Conservation (phyloP, 2,329 filamentous ascomycete genomes). For the Hymenoscyphus infarciens region DNA sequence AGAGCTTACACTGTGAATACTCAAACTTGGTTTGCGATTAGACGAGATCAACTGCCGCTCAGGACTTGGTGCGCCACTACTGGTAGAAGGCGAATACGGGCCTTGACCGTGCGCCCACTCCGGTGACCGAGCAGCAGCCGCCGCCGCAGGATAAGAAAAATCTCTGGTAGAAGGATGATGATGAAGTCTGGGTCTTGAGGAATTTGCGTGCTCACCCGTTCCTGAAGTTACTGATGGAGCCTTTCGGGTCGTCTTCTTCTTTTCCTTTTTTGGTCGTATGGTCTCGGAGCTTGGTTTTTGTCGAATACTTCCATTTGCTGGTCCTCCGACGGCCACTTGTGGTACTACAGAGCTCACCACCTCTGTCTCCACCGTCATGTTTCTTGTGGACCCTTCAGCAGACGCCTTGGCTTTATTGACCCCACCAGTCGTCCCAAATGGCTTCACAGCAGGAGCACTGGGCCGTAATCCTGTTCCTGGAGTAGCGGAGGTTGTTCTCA, state of each 20-base stretch:
- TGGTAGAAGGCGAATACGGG: slow-evolving; percentile 23
- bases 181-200: slow-evolving; percentile 37
- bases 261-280: slow-evolving; percentile 89
- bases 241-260: slow-evolving; percentile 76
- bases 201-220: slow-evolving; percentile 59
- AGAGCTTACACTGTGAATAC: slow-evolving; percentile 39
- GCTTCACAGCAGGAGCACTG: slow-evolving; percentile 57
- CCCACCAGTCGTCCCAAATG: slow-evolving; percentile 55
- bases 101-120: slow-evolving; percentile 30
- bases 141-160: slow-evolving; percentile 18
- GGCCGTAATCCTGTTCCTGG: slow-evolving; percentile 46
- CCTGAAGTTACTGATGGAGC: slow-evolving; percentile 66
- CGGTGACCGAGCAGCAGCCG: slow-evolving; percentile 19
- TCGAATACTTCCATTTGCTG: slow-evolving; percentile 70
- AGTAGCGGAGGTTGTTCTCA: slow-evolving; percentile 36
- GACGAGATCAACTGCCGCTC: slow-evolving; percentile 25
- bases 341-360: slow-evolving; percentile 90
- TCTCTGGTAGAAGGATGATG: slow-evolving; percentile 37
- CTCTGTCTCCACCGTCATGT: slow-evolving; percentile 98
- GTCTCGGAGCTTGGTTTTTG: slow-evolving; percentile 92
- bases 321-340: slow-evolving; percentile 71
- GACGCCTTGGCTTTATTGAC: slow-evolving; percentile 64
- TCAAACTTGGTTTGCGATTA: slow-evolving; percentile 39
- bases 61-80: slow-evolving; percentile 29
- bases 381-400: slow-evolving; percentile 71